phyloP scores from a whole-genome alignment of 305 asterid genomes.

The Rubia tinctorum region DNA sequence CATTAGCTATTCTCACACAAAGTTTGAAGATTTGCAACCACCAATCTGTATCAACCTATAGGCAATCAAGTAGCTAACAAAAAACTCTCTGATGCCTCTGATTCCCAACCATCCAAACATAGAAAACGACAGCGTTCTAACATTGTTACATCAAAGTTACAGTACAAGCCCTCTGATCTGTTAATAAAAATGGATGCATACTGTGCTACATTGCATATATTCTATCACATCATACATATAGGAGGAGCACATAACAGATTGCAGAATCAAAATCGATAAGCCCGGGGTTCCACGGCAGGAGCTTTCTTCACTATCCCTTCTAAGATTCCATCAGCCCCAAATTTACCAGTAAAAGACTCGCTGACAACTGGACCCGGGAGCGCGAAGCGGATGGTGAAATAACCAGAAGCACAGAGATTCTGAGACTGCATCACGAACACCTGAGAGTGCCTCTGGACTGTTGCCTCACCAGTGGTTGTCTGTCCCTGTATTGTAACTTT shows the following conservation, averaged over 20 bases:
- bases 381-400: constrained; percentile 38
- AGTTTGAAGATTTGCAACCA: too few species aligned
- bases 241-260: constrained; percentile 1
- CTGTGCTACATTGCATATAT: too few species aligned
- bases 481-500: constrained; percentile 62
- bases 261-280: not conserved
- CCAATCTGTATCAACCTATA: too few species aligned
- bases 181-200: too few species aligned
- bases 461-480: constrained; percentile 54
- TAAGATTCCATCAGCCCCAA: constrained; percentile 72
- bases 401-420: constrained; percentile 37
- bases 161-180: not conserved
- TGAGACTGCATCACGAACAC: constrained; percentile 46
- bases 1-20: too few species aligned
- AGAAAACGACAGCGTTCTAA: not conserved
- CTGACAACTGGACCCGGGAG: constrained; percentile 85
- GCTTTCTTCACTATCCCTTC: constrained; percentile 67
- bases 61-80: too few species aligned
- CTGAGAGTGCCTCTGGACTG: constrained; percentile 42
- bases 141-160: not conserved
- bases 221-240: not conserved
- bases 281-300: not conserved
- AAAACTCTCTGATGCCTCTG: not conserved
- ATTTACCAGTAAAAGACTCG: constrained; percentile 59
- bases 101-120: not conserved